Percentiles rank a stretch among this genome's conserved stretches.
These are phyloP conservation scores for Boletellus ananas DNA, from an alignment of 768 basidiomycete species.

Conservation along the genomic window DNA sequence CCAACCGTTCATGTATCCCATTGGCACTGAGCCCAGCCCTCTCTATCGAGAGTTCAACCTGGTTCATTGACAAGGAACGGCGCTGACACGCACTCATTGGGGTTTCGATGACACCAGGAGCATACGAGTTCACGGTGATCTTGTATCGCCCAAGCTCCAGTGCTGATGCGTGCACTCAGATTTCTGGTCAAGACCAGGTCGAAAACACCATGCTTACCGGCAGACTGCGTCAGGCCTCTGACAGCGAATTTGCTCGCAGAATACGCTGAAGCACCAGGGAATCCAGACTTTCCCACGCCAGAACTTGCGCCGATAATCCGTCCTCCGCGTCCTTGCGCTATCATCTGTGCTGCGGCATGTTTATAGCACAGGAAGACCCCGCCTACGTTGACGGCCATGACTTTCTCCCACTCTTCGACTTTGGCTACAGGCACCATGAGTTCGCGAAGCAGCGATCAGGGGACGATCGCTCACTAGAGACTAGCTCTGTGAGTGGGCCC, in stretches of 20 bases:
- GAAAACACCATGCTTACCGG: conserved; percentile 21
- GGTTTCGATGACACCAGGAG: conserved; percentile 33
- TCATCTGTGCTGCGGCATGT: conserved; percentile 37
- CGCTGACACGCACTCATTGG: conserved; percentile 22
- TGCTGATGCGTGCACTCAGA: neutral
- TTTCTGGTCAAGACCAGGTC: neutral
- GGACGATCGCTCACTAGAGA: neutral
- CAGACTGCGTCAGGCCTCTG: conserved; percentile 36
- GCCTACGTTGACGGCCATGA: conserved; percentile 36
- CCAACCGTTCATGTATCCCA: no score
- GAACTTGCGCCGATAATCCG: conserved; percentile 34
- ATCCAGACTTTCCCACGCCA: conserved; percentile 27
- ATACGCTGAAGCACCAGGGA: conserved; percentile 1
- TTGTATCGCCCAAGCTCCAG: conserved; percentile 28
- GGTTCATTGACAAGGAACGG: no score
- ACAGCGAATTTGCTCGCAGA: conserved; percentile 33
- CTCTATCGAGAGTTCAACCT: no score
- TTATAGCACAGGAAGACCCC: conserved; percentile 39
- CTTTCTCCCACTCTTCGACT: conserved; percentile 37
- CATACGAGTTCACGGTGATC: conserved; percentile 39
- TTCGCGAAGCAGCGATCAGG: neutral
- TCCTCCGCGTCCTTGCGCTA: conserved; percentile 37
- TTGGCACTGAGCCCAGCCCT: no score
- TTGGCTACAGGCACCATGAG: conserved; percentile 20
- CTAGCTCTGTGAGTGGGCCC: neutral